These are phyloP conservation scores for Hysterangium stoloniferum DNA, from an alignment of 768 basidiomycete genomes.

Conservation along the genomic window DNA sequence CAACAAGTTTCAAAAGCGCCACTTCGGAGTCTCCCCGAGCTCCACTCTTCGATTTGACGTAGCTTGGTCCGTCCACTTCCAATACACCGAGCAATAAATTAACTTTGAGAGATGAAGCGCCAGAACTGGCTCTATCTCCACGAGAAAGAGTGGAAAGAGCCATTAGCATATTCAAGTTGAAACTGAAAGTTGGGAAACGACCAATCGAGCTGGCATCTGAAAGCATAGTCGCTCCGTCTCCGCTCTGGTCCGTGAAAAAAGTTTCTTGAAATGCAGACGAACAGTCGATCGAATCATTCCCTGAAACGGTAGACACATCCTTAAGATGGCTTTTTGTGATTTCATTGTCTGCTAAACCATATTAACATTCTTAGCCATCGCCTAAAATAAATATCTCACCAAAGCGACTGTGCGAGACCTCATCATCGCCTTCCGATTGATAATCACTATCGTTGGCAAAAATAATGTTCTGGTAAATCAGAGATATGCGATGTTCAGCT, in stretches of 20 bases:
- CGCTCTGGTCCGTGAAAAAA: neutral
- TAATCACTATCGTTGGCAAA: conserved; percentile 43
- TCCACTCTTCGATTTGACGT: conserved; percentile 60
- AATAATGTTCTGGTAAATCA: conserved; percentile 65
- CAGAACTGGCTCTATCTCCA: conserved; percentile 22
- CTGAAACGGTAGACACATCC: too few species aligned
- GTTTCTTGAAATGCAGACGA: neutral
- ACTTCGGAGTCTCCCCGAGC: conserved; percentile 63
- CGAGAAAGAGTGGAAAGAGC: conserved; percentile 36
- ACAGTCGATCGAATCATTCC: neutral
- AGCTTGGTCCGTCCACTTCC: conserved; percentile 72
- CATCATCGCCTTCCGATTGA: conserved; percentile 19
- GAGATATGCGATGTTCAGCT: conserved; percentile 60
- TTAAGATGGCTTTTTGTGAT: conserved; percentile 14
- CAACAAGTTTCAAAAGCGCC: conserved; percentile 56
- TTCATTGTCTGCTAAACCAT: conserved; percentile 54
- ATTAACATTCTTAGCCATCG: conserved; percentile 38
- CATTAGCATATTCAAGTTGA: conserved; percentile 54
- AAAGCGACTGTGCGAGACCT: neutral
- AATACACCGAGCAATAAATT: conserved; percentile 56
- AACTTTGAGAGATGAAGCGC: conserved; percentile 38
- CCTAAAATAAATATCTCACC: neutral
- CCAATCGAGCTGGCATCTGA: conserved; percentile 67
- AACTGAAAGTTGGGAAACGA: conserved; percentile 67
- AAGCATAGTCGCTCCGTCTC: conserved; percentile 3